Evolutionary conservation across 805 yeast species (phyloP), one percentile per base, ranked within the genome.

Genomic region (Zygosaccharomyces gambellarensis): DNA sequence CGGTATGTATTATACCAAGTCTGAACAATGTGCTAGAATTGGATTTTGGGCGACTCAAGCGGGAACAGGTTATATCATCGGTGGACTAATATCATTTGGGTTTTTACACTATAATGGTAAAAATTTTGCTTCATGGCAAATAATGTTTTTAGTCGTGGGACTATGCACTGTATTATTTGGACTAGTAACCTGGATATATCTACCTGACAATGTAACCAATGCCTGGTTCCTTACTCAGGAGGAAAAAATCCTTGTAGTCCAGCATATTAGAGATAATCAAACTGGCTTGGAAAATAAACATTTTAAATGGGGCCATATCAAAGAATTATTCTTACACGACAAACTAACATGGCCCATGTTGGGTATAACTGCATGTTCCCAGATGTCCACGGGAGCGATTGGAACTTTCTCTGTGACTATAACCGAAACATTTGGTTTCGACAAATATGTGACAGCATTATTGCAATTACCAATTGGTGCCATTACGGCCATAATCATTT

Each of bases 21-120:
- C 70, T 4, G 82, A 79, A 52, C 82, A 78, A 59, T 67, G 75
- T 36, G 68, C 71, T 28, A 68, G 82, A 60, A 78, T 80, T 39
- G 82, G 82, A 5, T 70, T 71, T 39, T 77, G 82, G 80, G 78
- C 80, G 4, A 68, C 78, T n/a, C 79, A 74, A 65, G 80, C 82
- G 1, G 85, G 86, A 14, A 61, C 72, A 2, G 75, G 75, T 36
- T 72, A 71, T 29, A 70, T 75, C 8, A 57, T 75, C 28, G 79
- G 80, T 50, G 78, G 79, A 3, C 44, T 74, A 21, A 61, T 75
- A 11, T 72, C 79, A 0, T 80, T 73, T 63, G 82, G 74, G 0
- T 81, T 81, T 60, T 81, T 78, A 56, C 80, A 77, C 54, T 74
- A 80, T 21, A 61, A 64, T 41, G 70, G 69, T 27, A 68, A 72